Evolutionary conservation across 2,329 filamentous ascomycete genomes (phyloP), one percentile per base, ranked within the genome.

Genomic region (Diaporthe amygdali): DNA sequence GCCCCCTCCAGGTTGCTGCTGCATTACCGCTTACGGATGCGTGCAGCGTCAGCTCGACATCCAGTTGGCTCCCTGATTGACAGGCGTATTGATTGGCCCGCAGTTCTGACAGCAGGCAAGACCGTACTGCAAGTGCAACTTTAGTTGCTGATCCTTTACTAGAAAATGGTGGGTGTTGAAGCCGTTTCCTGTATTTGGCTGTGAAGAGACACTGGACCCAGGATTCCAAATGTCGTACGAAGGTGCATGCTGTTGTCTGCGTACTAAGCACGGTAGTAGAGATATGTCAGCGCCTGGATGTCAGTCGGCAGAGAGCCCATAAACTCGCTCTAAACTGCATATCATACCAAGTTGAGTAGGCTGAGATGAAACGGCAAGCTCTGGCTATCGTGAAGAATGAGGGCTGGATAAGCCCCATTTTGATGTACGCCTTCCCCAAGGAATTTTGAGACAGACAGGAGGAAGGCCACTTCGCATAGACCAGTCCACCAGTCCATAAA

Each of bases 21-120:
- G 44, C 52, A 54, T 61, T 72, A 27, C 70, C 70, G 59, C 41
- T 66, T 72, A 47, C 54, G 67, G 71, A 54, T 55, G 67, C 30
- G 47, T 67, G 71, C 52, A 55, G 47, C 71, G 15, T 55, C 52
- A 51, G 54, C 46, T 63, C 32, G 54, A 22, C 34, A 39, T 64
- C 52, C 54, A 61, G 54, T 70, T 72, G 71, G 71, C 39, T 46
- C 41, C 46, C 22, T 30, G 7, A 8, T n/a, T 20, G 9, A 37
- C 27, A 63, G 59, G 59, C 59, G n/a, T 37, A 12, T 10, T 47
- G 59, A 63, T 63, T 47, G 59, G 59, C 30, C 39, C 32, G 20
- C 41, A 25, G 9, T 14, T 7, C 20, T 12, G 59, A 27, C 59
- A 37, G 52, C 30, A 10, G 14, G 30, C 6, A 20, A 41, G 27